Evolutionary conservation across 176 grass and related monocot genomes (phyloP), one percentile per base, ranked within the genome.

Genomic region (Cenchrus purpureus): DNA sequence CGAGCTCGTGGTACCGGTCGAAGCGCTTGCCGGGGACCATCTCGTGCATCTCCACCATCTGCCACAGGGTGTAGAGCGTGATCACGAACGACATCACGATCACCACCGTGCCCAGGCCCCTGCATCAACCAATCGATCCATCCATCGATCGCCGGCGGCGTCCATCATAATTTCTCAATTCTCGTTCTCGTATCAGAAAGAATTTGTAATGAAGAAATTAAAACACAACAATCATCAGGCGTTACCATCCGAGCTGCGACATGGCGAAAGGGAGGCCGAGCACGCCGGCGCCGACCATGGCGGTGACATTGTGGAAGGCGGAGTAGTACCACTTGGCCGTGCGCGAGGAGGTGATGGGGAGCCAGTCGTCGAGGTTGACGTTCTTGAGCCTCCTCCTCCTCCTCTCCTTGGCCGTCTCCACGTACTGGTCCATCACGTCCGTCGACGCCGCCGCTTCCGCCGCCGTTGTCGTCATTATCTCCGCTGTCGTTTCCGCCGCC

Each of bases 11-110:
- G 77, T 93, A 93, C 42, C 91, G 56, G 16, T 93, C 88, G 85
- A 93, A 93, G 43, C 91, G 85, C 85, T 88, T 90, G 4, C 91
- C 91, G 4, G 91, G 91, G 9, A 90, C 88, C 46, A 90, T 71
- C 73, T 93, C 91, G 66, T 93, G 91, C 88, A 93, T 93, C 81
- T 93, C 78, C 62, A 93, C 91, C 91, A 93, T 88, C 64, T 93
- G 91, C 91, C 91, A 93, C 4, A 90, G 88, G 17, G 88, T 90
- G 86, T 93, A 93, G 7, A 93, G 81, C 19, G 91, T 93, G 65
- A 93, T 71, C 77, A 88, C 22, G 85, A 89, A 93, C 48, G 91
- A 93, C 54, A 86, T 64, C 1, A 88, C 74, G 17, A 93, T 54
- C 48, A 85, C 70, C 6, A 75, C 88, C 25, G 79, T 44, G 3